Evolutionary conservation across 2,329 filamentous ascomycete species (phyloP), one percentile per base, ranked within the genome.

Genomic region (Fusarium sp.): DNA sequence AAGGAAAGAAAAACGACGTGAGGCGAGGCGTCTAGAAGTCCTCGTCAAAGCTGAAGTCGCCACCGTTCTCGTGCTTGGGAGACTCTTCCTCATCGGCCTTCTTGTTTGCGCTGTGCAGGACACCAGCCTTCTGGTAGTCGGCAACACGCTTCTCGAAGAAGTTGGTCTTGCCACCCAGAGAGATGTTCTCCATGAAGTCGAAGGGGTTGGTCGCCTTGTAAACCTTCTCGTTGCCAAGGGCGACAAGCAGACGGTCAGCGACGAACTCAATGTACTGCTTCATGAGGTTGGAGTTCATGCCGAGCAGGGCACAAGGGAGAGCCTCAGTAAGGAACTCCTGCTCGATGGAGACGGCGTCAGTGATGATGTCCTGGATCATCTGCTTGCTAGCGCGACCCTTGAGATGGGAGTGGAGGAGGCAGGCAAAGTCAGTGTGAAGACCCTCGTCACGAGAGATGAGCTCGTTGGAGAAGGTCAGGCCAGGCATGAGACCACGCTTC

Each of bases 181-280:
- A 98, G 80, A 99, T 99, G 82, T 97, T 97, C 86, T 99, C 95
- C 95, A 99, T 99, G 80, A 99, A 99, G 85, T 99, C 95, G 78
- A 99, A 99, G 76, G 95, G 95, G 83, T 99, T 99, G 77, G 89
- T 87, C 25, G 90, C 84, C 76, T 95, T 91, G 88, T 96, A 99
- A 73, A 91, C 85, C 85, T 97, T 98, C 72, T 91, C 86, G 80
- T 97, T 97, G 74, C 95, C 95, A 42, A 99, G 91, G 29, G 95
- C 89, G 57, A 98, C 83, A 32, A 99, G 87, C 32, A 99, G 90
- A 72, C 95, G 91, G 78, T 99, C 95, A 65, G 95, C 95, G 44
- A 99, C 95, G 72, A 99, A 99, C 87, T 99, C 95, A 70, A 99
- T 99, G 85, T 99, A 99, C 82, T 98, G 94, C 86, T 96, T 96